Base-by-base conservation (phyloP, 2,329 filamentous ascomycete species). In the Claviceps arundinis region DNA sequence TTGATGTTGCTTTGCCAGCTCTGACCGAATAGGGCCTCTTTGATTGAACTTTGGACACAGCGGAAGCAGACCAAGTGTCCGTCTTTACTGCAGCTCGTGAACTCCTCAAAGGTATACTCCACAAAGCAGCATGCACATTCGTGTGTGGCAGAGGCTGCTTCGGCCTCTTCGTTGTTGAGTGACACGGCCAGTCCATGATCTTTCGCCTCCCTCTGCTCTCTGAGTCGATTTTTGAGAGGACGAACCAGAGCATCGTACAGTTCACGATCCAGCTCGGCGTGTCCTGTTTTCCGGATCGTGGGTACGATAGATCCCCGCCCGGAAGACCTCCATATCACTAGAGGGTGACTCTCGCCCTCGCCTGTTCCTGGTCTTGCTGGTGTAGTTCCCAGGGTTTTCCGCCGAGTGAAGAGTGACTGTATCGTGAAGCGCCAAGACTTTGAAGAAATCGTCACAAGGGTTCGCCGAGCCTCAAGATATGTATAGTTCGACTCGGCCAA, bases 1-100 rank as follows among this genome's bases (percentile, higher is more conserved):
- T 93, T 78, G 59, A 96, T 84, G 60, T 81, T 93, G 54, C 85
- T 82, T 48, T 81, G 79, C 88, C 91, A 96, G 50, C 88, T 88
- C 65, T 97, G 93, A 0, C 93, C 93, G 64, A 95, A 97, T 0
- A 97, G 72, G 2, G 90, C 89, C 64, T 97, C 91, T 48, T 84
- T 85, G 54, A 91, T 77, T 11, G 89, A 84, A 57, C 85, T 81
- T 56, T 84, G 84, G 49, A 97, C 83, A 66, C 93, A 97, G 46
- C 80, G 79, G 67, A 90, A 84, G 68, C 87, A 93, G 51, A 91
- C 75, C 62, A 87, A 78, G 68, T 93, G 87, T 1, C 80, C 82
- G 2, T 78, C 74, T 37, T 73, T 67, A 61, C 78, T 78, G 69
- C 87, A 93, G n/a, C 79, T 76, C 0, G 85, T 81, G 53, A 90